Conservation (phyloP, 2,329 filamentous ascomycete genomes). For the Diaporthe citrichinensis region DNA sequence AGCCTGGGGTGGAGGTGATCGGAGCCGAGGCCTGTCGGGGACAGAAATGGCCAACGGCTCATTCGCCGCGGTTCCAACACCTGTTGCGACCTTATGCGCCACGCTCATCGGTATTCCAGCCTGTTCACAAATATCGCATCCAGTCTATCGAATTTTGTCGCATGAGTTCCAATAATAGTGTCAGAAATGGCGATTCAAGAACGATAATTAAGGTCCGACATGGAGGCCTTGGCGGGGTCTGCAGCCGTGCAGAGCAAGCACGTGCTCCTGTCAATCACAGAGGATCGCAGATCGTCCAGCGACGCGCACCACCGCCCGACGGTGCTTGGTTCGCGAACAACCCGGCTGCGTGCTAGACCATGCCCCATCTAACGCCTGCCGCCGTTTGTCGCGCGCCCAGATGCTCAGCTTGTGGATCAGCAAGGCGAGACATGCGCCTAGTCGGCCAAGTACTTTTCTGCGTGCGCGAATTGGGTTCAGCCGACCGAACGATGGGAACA, state of each 20-base stretch:
- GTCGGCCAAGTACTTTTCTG: background rate
- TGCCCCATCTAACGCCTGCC: background rate
- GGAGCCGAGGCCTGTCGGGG: background rate
- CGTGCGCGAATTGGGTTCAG: constrained; percentile 12
- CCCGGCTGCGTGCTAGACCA: constrained; percentile 13
- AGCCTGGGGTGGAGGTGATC: background rate
- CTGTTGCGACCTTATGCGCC: background rate
- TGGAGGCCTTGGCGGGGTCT: background rate
- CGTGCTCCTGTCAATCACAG: background rate
- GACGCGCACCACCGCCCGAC: constrained; percentile 7
- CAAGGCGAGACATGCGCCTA: constrained; percentile 11
- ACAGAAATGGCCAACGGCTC: background rate
- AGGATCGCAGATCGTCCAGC: constrained; percentile 14
- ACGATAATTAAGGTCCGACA: background rate
- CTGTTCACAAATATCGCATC: background rate
- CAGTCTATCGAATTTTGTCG: constrained; percentile 19
- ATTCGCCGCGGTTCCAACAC: background rate
- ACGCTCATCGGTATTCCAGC: background rate
- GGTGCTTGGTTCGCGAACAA: constrained; percentile 5
- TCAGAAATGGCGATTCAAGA: background rate
- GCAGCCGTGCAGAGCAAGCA: constrained; percentile 8
- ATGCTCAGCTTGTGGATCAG: constrained; percentile 8
- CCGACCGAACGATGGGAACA: constrained; percentile 9
- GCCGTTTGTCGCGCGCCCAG: background rate
- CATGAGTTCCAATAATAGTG: constrained; percentile 18